A percentile compares a stretch with the other conserved stretches of the same genome.
Conservation (phyloP, 140 eudicot species). For the Senecio squalidus region DNA sequence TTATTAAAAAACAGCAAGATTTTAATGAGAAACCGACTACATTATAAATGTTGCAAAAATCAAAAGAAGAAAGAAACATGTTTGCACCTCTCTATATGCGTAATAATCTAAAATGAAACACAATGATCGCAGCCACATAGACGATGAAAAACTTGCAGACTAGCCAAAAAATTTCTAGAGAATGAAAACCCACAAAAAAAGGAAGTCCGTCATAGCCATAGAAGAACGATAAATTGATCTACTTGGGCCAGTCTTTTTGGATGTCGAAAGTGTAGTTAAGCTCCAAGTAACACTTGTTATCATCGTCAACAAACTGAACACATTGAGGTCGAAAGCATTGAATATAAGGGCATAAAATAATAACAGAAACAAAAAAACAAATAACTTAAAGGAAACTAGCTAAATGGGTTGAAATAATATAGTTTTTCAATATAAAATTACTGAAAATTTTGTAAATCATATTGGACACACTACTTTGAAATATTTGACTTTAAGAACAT, state of each 20-base stretch:
- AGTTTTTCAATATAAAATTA: no score
- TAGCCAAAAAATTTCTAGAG: slow-evolving; percentile 21
- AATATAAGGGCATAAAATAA: neutral
- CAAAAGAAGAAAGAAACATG: neutral
- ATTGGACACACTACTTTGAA: no score
- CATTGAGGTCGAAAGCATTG: neutral
- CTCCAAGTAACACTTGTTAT: slow-evolving; percentile 83
- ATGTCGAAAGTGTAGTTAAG: slow-evolving; percentile 86
- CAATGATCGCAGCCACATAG: slow-evolving; percentile 18
- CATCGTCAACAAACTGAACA: slow-evolving; percentile 77
- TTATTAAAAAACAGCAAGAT: slow-evolving; percentile 10
- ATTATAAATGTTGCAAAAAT: slow-evolving; percentile 15
- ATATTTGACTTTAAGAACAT: no score
- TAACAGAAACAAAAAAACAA: neutral
- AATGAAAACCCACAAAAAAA: neutral
- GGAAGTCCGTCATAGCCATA: slow-evolving; percentile 1
- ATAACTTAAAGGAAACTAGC: neutral
- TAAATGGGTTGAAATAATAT: neutral
- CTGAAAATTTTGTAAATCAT: no score
- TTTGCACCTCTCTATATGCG: slow-evolving; percentile 22
- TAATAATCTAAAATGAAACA: slow-evolving; percentile 24
- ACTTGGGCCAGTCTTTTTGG: slow-evolving; percentile 73
- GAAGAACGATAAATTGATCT: slow-evolving; percentile 5
- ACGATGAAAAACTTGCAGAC: slow-evolving; percentile 19
- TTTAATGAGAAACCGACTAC: slow-evolving; percentile 11